A percentile compares a stretch with the other conserved stretches of the same genome.
Conservation (phyloP, 352 stramenopile genomes). For the Elongisporangium prolatum region DNA sequence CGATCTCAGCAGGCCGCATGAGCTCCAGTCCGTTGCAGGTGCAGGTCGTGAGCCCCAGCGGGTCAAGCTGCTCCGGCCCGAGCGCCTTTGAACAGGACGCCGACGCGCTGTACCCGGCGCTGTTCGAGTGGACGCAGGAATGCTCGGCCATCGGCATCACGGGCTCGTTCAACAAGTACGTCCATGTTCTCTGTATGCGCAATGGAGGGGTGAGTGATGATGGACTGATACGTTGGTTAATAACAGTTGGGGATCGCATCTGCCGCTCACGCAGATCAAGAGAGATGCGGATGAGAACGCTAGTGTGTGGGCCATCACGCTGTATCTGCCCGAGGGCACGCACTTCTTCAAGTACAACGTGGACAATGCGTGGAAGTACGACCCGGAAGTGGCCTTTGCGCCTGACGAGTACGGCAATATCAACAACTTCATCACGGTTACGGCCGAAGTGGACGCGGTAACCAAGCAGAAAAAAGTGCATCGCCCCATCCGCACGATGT, state of each 20-base stretch:
- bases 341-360: constrained; percentile 82
- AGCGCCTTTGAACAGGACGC: constrained; percentile 35
- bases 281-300: constrained; percentile 6
- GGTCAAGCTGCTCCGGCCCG: neutral
- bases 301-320: constrained; percentile 27
- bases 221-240: constrained; percentile 7
- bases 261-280: constrained; percentile 38
- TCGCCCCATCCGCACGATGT: constrained; percentile 59
- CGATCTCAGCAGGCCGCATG: neutral
- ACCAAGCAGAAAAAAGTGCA: constrained; percentile 50
- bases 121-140: constrained; percentile 54
- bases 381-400: constrained; percentile 77
- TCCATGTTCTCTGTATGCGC: neutral
- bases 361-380: constrained; percentile 79
- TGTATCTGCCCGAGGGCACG: constrained; percentile 60
- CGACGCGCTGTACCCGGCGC: constrained; percentile 44
- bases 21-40: neutral
- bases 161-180: constrained; percentile 80
- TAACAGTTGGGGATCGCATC: constrained; percentile 73
- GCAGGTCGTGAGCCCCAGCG: neutral
- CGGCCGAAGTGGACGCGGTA: constrained; percentile 15
- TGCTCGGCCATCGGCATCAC: constrained; percentile 62
- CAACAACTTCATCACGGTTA: constrained; percentile 83
- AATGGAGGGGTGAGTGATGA: neutral
- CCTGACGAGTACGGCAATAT: constrained; percentile 84